Base-by-base conservation (phyloP, 2,329 filamentous ascomycete species). In the Calonectria ilicicola region DNA sequence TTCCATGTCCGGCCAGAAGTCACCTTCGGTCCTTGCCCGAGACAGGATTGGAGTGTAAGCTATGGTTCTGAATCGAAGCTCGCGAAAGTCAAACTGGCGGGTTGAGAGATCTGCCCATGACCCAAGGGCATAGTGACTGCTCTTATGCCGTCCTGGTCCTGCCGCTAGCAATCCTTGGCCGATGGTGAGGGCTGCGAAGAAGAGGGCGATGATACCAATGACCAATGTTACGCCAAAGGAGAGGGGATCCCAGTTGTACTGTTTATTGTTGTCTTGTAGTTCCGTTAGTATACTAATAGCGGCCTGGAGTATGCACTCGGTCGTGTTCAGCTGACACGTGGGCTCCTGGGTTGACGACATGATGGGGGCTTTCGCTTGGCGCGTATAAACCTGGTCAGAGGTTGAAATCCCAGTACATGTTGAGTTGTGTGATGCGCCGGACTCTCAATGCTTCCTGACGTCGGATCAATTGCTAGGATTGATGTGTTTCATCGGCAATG, bases 241-340 rank as follows among this genome's bases (percentile, higher is more conserved):
- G 40, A 67, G 42, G 21, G 70, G 70, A 19, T 74, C 68, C 73
- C 65, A 69, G 72, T 26, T 76, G 53, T 15, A 72, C 58, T 47
- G 87, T n/a, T 19, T 40, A n/a, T 58, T 58, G 53, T 60, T 60
- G 15, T 60, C 53, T 27, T 40, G 53, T 15, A 60, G 14, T 35
- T 60, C 53, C 14, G 21, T 9, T 21, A 60, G 35, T 60, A 60
- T 60, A 35, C 53, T 40, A 19, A 60, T 35, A 7, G 53, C 53
- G 1, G 53, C 35, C 14, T 40, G 53, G 5, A 60, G 53, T 40
- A 60, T 60, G 35, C 53, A 60, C 17, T 60, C 53, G 5, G 53
- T 60, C 21, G 53, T 60, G 53, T 60, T 60, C 7, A 60, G 53
- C 53, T 60, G 53, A 14, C 53, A 60, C 8, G 23, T 14, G 15